Base-by-base conservation (phyloP, 352 stramenopile genomes). In the Phytopythium aichiense region DNA sequence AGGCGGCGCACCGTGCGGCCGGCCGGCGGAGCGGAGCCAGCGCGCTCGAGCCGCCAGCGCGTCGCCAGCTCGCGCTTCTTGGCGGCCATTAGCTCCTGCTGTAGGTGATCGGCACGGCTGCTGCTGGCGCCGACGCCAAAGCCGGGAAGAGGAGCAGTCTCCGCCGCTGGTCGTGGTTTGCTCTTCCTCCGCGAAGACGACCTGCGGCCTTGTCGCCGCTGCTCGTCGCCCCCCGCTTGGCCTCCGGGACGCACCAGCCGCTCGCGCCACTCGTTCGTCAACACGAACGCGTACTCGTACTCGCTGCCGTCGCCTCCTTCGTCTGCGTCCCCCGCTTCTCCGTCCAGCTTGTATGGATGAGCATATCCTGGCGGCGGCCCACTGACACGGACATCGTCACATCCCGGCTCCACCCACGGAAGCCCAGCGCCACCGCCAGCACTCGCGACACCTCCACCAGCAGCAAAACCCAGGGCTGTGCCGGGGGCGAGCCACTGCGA, bases 211-310 rank as follows among this genome's bases (percentile, higher is more conserved):
- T 60, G 35, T 37, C 22, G 30, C 23, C 51, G 55, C 16, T 42
- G 35, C 20, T 63, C 68, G 25, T 60, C 68, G 46, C 35, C 52
- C 22, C 37, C 16, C 22, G 2, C 56, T 46, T 31, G 57, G 52
- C 52, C 40, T 63, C 13, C 35, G 9, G 18, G 45, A 28, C 18
- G 28, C 7, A 65, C 37, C 89, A 89, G 40, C 59, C 74, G 80
- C 11, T 71, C 60, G 42, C 76, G 71, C 86, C 86, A 94, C 54
- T 90, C 83, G 45, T 94, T 75, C 25, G 68, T 87, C 57, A 94
- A 58, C 51, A 92, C 77, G 46, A 81, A 92, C 28, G 66, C 77
- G 42, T 88, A 92, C 54, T 92, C 83, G 59, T 77, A 92, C 50
- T 89, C 84, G 22, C 61, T 70, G 18, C 74, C 66, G 30, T 72